Conservation (phyloP, 768 basidiomycete genomes). For the Trichaptum fuscoviolaceum region DNA sequence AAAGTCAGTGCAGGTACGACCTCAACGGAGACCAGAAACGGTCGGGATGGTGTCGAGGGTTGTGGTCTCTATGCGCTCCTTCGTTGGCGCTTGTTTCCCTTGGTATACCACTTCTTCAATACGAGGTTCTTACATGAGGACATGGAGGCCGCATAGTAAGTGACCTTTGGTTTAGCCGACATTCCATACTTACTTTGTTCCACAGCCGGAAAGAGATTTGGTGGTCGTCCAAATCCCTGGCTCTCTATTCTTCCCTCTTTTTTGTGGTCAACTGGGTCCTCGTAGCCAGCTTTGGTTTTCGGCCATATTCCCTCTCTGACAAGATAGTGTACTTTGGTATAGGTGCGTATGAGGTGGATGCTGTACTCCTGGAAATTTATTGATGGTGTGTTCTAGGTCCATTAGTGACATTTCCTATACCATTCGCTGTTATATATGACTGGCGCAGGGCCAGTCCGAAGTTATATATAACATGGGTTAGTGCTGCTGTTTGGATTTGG, state of each 20-base stretch:
- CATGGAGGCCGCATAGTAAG: conserved; percentile 7
- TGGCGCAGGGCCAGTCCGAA: conserved; percentile 14
- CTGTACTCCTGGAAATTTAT: conserved; percentile 5
- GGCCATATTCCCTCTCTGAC: conserved; percentile 12
- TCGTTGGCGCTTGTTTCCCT: conserved; percentile 10
- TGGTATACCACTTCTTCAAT: conserved; percentile 7
- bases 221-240: conserved; percentile 12
- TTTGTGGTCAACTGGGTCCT: conserved; percentile 23
- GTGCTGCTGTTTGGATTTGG: conserved; percentile 15
- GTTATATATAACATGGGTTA: conserved; percentile 20
- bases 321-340: conserved; percentile 16
- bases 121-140: conserved; percentile 6
- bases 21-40: neutral
- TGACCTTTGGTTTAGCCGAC: conserved; percentile 1
- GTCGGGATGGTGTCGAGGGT: neutral
- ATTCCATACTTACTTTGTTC: neutral
- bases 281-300: conserved; percentile 6
- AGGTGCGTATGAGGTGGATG: neutral
- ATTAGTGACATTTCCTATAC: conserved; percentile 19
- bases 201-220: conserved; percentile 9
- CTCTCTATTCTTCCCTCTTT: conserved; percentile 17
- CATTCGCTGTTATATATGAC: conserved; percentile 23
- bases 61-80: neutral
- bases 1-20: neutral
- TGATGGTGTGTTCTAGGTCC: conserved; percentile 3